Conservation (phyloP, 441 rosid genomes). For the Adansonia grandidieri region DNA sequence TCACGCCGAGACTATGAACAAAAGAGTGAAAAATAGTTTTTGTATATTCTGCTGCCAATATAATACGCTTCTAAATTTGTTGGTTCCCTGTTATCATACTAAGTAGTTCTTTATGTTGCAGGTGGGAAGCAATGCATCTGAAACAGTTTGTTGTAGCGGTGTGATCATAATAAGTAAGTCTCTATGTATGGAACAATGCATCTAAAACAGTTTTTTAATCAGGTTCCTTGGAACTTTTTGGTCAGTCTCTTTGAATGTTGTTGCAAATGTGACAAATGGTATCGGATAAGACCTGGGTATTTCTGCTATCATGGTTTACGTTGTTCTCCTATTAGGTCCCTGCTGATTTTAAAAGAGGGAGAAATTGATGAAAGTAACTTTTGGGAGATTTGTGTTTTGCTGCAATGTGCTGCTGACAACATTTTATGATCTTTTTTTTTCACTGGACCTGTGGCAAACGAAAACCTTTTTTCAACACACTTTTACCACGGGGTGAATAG, state of each 20-base stretch:
- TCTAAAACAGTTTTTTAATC: background rate
- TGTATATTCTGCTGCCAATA: background rate
- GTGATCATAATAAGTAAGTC: background rate
- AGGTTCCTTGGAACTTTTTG: slow-evolving; percentile 7
- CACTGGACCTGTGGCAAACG: background rate
- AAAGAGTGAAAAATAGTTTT: background rate
- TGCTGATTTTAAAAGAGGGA: background rate
- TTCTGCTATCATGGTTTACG: background rate
- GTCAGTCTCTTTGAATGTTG: background rate
- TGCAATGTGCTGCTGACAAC: slow-evolving; percentile 2
- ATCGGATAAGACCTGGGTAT: background rate
- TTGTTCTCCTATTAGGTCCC: background rate
- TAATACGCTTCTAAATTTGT: background rate
- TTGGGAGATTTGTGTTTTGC: background rate
- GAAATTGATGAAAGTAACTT: background rate
- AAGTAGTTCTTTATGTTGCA: background rate
- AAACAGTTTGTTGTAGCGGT: background rate
- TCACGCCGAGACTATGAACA: background rate
- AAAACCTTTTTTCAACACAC: background rate
- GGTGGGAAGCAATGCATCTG: slow-evolving; percentile 5
- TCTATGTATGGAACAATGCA: background rate
- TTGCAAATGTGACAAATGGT: background rate
- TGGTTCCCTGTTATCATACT: too few relatives aligned
- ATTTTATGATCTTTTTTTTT: background rate
- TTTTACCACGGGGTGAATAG: background rate